A percentile compares a stretch with the other conserved stretches of the same genome.
phyloP scores from a whole-genome alignment of 441 rosid species.

The Croton setiger region DNA sequence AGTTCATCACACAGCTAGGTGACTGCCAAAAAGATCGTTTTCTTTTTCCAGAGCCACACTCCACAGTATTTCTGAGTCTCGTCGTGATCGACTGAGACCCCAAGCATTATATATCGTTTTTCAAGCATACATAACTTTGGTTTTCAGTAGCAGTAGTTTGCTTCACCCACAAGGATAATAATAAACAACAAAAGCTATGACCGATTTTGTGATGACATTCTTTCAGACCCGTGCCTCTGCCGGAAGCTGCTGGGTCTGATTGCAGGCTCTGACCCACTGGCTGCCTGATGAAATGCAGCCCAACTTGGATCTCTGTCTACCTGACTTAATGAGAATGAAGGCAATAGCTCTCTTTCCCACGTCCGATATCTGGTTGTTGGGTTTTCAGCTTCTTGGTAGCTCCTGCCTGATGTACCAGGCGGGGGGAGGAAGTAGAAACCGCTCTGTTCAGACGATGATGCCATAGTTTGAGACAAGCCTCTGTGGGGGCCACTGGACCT shows the following conservation, averaged over 20 bases:
- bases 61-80: slow-evolving; percentile 32
- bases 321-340: slow-evolving; percentile 52
- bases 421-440: slow-evolving; percentile 79
- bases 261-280: slow-evolving; percentile 41
- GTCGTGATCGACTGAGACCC: slow-evolving; percentile 24
- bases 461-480: slow-evolving; percentile 50
- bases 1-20: slow-evolving; percentile 38
- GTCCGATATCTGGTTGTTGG: slow-evolving; percentile 41
- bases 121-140: slow-evolving; percentile 44
- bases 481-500: slow-evolving; percentile 56
- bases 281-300: slow-evolving; percentile 53
- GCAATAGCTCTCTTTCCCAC: slow-evolving; percentile 79
- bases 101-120: slow-evolving; percentile 39
- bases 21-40: slow-evolving; percentile 33
- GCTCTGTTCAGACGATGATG: slow-evolving; percentile 73
- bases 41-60: slow-evolving; percentile 37
- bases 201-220: slow-evolving; percentile 60
- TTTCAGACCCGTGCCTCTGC: slow-evolving; percentile 73
- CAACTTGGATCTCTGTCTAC: slow-evolving; percentile 67
- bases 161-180: slow-evolving; percentile 30
- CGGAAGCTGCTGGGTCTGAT: slow-evolving; percentile 54
- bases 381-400: slow-evolving; percentile 57
- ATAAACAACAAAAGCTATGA: slow-evolving; percentile 23
- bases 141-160: slow-evolving; percentile 33
- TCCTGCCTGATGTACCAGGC: slow-evolving; percentile 42